Evolutionary conservation across 192 early-diverging fungal species (phyloP).

Genomic region (Entomortierella parvispora): DNA sequence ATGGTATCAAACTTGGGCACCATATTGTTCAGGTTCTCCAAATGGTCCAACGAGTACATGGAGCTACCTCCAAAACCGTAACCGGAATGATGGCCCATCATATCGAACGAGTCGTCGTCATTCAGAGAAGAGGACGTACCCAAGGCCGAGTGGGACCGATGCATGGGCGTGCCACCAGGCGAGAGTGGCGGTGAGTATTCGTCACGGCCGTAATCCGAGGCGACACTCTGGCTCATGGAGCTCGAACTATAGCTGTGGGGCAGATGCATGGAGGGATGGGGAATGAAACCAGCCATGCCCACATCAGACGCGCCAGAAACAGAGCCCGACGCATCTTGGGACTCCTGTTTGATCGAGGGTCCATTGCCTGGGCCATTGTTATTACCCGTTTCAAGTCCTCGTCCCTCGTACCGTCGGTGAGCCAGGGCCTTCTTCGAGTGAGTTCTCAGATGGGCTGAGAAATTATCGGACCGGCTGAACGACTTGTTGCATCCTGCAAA

Average conservation of each 20-base stretch:
- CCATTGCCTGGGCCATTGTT: neutral
- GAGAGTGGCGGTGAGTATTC: conserved; percentile 44
- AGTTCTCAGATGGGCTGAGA: conserved; percentile 77
- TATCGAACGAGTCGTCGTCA: conserved; percentile 47
- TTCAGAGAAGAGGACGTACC: conserved; percentile 38
- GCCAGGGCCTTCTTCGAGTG: conserved; percentile 73
- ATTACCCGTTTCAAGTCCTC: conserved; percentile 7
- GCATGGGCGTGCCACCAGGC: conserved; percentile 26
- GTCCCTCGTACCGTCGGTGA: conserved; percentile 40
- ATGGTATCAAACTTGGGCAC: conserved; percentile 41
- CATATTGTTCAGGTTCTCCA: conserved; percentile 42
- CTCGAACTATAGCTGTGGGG: conserved; percentile 23
- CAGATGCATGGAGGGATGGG: conserved; percentile 35
- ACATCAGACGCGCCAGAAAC: neutral
- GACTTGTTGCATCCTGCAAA: conserved; percentile 80
- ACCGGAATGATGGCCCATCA: conserved; percentile 33
- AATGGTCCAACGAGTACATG: conserved; percentile 44
- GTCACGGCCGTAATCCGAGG: conserved; percentile 36
- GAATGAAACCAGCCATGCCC: conserved; percentile 35
- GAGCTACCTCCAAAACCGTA: conserved; percentile 39
- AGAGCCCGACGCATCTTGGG: conserved; percentile 19
- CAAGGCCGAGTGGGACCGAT: conserved; percentile 18
- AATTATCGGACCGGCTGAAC: conserved; percentile 83
- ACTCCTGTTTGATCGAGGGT: conserved; percentile 30
- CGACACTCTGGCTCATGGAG: conserved; percentile 25